These are phyloP conservation scores for Penicillium concentricum DNA, from an alignment of 2,329 filamentous ascomycete species.

Conservation along the genomic window DNA sequence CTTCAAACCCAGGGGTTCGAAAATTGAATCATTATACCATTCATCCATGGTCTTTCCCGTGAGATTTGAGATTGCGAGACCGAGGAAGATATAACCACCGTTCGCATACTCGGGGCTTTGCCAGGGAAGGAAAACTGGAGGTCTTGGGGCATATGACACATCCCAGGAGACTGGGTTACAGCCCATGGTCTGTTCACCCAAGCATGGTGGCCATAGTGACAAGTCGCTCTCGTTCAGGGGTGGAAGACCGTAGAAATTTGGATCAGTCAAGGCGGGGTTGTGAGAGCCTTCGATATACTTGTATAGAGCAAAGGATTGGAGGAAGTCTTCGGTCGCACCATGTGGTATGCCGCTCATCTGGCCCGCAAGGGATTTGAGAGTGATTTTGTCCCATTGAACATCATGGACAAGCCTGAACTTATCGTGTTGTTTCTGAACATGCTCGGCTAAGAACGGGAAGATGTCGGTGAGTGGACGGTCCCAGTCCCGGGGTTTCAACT, in stretches of 20 bases:
- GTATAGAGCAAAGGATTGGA: background rate
- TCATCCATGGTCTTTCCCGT: constrained; percentile 43
- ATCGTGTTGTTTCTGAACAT: constrained; percentile 6
- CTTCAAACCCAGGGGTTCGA: constrained; percentile 45
- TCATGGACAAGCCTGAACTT: constrained; percentile 31
- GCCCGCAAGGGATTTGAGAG: constrained; percentile 46
- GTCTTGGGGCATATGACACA: constrained; percentile 21
- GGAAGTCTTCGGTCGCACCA: constrained; percentile 24
- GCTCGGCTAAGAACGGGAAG: constrained; percentile 38
- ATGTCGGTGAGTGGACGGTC: constrained; percentile 49
- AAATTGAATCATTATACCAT: constrained; percentile 43
- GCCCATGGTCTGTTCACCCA: constrained; percentile 30
- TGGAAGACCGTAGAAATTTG: constrained; percentile 28
- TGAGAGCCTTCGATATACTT: background rate
- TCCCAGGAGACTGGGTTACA: constrained; percentile 7
- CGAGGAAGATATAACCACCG: constrained; percentile 40
- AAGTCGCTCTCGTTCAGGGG: constrained; percentile 29
- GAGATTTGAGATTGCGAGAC: constrained; percentile 47
- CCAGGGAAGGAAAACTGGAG: constrained; percentile 47
- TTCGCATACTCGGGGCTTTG: constrained; percentile 53
- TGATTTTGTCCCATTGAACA: constrained; percentile 51
- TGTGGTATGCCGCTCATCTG: constrained; percentile 48
- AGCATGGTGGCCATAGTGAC: constrained; percentile 1
- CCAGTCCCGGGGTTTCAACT: constrained; percentile 37
- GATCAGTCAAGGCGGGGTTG: background rate